Conservation (phyloP, 2,329 filamentous ascomycete species). For the Colletotrichum sp. region DNA sequence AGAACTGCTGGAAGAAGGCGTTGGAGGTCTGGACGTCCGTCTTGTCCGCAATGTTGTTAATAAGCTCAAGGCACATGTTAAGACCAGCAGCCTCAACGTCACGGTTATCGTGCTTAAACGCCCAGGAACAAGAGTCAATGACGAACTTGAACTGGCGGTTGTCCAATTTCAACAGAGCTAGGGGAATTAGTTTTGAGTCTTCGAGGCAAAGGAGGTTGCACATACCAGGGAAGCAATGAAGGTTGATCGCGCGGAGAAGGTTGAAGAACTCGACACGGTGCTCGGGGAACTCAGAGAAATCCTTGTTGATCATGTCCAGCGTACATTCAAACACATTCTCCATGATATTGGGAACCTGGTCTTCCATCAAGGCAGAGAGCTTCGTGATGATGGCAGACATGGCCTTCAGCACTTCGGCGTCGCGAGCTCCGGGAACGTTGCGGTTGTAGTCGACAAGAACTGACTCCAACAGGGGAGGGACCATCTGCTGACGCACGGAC, state of each 20-base stretch:
- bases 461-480: constrained; percentile 93
- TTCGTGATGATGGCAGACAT: constrained; percentile 98
- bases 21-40: constrained; percentile 86
- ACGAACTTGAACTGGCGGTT: constrained; percentile 99
- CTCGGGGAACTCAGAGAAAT: constrained; percentile 98
- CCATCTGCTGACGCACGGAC: constrained; percentile 91
- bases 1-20: constrained; percentile 98
- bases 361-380: constrained; percentile 95
- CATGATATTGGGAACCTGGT: constrained; percentile 97
- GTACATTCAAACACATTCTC: constrained; percentile 99
- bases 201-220: not conserved
- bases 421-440: constrained; percentile 93
- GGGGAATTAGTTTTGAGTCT: constrained; percentile 7
- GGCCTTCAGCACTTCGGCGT: constrained; percentile 94
- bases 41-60: constrained; percentile 91
- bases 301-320: constrained; percentile 99
- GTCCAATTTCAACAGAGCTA: constrained; percentile 87
- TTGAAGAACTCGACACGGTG: constrained; percentile 99
- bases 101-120: constrained; percentile 99
- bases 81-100: constrained; percentile 96
- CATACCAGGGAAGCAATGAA: constrained; percentile 89
- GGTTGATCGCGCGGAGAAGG: constrained; percentile 91
- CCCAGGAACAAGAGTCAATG: constrained; percentile 99
- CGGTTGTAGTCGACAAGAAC: constrained; percentile 96
- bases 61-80: constrained; percentile 97